Percentiles rank a stretch among this genome's conserved stretches.
phyloP scores from a whole-genome alignment of 176 grass and related monocot genomes.

The Tuctoria greenei region DNA sequence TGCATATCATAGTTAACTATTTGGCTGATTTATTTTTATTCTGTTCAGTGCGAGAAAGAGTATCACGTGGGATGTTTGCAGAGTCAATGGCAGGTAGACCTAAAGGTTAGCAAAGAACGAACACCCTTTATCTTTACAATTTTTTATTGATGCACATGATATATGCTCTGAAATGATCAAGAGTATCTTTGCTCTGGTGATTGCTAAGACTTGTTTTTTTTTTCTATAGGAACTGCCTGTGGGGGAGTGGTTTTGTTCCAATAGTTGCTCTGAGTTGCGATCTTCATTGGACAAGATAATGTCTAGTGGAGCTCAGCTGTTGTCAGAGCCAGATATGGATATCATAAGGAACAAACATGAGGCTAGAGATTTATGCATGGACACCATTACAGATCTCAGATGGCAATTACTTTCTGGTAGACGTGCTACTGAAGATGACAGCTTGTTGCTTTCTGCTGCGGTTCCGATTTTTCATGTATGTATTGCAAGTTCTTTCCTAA shows the following conservation, averaged over 20 bases:
- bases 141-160: slow-evolving; percentile 15
- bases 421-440: slow-evolving; percentile 58
- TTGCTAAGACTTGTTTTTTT: slow-evolving; percentile 21
- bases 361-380: slow-evolving; percentile 35
- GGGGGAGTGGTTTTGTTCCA: slow-evolving; percentile 84
- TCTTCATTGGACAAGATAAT: slow-evolving; percentile 68
- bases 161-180: slow-evolving; percentile 3
- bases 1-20: background rate
- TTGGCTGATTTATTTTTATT: slow-evolving; percentile 10
- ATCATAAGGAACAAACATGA: slow-evolving; percentile 80
- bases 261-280: slow-evolving; percentile 55
- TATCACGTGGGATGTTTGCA: slow-evolving; percentile 87
- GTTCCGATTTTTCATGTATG: slow-evolving; percentile 95
- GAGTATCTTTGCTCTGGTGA: background rate
- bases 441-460: slow-evolving; percentile 62
- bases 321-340: slow-evolving; percentile 50
- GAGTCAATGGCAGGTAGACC: slow-evolving; percentile 56
- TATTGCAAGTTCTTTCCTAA: background rate
- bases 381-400: slow-evolving; percentile 49
- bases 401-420: slow-evolving; percentile 81
- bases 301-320: slow-evolving; percentile 42
- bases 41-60: slow-evolving; percentile 90
- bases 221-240: slow-evolving; percentile 80
- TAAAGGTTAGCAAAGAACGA: slow-evolving; percentile 49
- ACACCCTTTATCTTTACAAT: slow-evolving; percentile 6